These are phyloP conservation scores for Tylopilus felleus DNA, from an alignment of 768 basidiomycete species.

Conservation along the genomic window DNA sequence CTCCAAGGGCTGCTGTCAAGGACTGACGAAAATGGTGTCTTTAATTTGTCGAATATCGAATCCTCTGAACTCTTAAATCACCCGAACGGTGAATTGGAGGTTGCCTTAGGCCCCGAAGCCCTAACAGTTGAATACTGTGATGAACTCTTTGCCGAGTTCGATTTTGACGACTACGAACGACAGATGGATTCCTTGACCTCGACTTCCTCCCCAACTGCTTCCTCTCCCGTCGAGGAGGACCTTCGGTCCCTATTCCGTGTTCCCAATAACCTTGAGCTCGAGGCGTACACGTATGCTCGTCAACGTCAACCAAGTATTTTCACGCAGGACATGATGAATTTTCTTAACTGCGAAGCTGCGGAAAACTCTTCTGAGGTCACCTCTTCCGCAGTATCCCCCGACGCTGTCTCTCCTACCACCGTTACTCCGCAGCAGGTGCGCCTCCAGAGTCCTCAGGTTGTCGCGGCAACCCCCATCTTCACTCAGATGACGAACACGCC, in stretches of 20 bases:
- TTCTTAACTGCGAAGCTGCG: slow-evolving; percentile 36
- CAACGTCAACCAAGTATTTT: slow-evolving; percentile 23
- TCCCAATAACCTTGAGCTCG: slow-evolving; percentile 10
- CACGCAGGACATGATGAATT: slow-evolving; percentile 35
- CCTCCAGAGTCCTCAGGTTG: slow-evolving; percentile 12
- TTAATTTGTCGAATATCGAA: slow-evolving; percentile 35
- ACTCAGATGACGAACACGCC: slow-evolving; percentile 27
- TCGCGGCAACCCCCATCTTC: slow-evolving; percentile 23
- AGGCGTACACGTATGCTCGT: slow-evolving; percentile 9
- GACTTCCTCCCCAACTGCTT: not conserved
- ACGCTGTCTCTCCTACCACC: slow-evolving; percentile 5
- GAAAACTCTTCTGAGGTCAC: slow-evolving; percentile 8
- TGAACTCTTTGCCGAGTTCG: slow-evolving; percentile 22
- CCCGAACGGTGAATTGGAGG: slow-evolving; percentile 38
- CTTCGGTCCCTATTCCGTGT: slow-evolving; percentile 21
- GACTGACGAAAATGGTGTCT: slow-evolving; percentile 35
- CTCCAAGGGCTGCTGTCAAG: slow-evolving; percentile 31
- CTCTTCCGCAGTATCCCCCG: not conserved
- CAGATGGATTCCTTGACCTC: slow-evolving; percentile 4
- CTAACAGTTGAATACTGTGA: slow-evolving; percentile 8
- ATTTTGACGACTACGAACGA: slow-evolving; percentile 16
- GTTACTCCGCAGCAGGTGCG: slow-evolving; percentile 26
- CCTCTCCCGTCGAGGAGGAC: slow-evolving; percentile 15
- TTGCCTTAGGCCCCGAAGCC: slow-evolving; percentile 21
- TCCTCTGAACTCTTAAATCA: slow-evolving; percentile 28